A percentile compares a stretch with the other conserved stretches of the same genome.
These are phyloP conservation scores for Neonectria ditissima DNA, from an alignment of 2,329 filamentous ascomycete species.

Conservation along the genomic window DNA sequence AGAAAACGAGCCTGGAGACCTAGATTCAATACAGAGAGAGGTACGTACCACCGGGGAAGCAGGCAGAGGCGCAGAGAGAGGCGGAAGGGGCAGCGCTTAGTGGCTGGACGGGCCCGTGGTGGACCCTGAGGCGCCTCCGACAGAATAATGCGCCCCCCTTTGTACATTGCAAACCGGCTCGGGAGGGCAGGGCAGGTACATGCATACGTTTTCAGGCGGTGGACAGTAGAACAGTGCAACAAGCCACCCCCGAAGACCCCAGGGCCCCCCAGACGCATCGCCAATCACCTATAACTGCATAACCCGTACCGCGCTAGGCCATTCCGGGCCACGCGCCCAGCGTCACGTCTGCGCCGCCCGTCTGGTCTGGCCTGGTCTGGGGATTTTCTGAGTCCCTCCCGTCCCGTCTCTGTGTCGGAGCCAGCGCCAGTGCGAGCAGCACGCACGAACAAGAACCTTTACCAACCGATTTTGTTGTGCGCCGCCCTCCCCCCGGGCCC, in stretches of 20 bases:
- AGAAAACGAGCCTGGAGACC: background rate
- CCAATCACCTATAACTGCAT: conserved; percentile 28
- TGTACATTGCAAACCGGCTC: background rate
- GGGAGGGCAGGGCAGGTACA: conserved; percentile 1
- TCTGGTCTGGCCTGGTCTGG: conserved; percentile 33
- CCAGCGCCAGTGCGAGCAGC: conserved; percentile 36
- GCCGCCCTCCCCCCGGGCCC: conserved; percentile 55
- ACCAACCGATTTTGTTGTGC: conserved; percentile 53
- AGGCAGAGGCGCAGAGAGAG: background rate
- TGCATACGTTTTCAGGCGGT: background rate
- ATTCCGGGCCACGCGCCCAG: conserved; percentile 28
- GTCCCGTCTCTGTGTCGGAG: conserved; percentile 29
- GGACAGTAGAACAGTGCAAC: background rate
- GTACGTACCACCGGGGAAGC: conserved; percentile 16
- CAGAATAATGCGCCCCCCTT: conserved; percentile 6
- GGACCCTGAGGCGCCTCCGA: background rate
- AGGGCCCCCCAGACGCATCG: background rate
- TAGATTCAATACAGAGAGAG: background rate
- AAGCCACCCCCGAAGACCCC: background rate
- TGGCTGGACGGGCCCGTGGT: background rate
- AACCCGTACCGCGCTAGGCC: conserved; percentile 33
- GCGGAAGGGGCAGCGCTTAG: background rate
- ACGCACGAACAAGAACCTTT: conserved; percentile 46
- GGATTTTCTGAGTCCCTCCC: conserved; percentile 41
- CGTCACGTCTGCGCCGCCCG: conserved; percentile 32